Percentiles rank a stretch among this genome's conserved stretches.
Conservation (phyloP, 2,329 filamentous ascomycete species). For the Fusarium verrucosum region DNA sequence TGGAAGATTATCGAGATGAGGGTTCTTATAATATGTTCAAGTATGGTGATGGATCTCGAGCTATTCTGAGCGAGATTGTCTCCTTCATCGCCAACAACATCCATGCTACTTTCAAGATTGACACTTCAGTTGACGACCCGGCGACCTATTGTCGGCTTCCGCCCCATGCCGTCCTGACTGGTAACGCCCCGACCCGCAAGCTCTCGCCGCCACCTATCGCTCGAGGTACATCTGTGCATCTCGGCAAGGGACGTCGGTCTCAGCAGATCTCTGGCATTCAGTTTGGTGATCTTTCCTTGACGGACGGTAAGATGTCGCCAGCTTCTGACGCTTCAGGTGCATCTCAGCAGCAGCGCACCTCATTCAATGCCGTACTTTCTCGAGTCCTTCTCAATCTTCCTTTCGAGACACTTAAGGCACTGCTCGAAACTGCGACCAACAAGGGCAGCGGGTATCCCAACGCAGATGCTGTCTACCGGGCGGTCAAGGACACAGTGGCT, state of each 20-base stretch:
- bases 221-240: slow-evolving; percentile 50
- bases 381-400: slow-evolving; percentile 75
- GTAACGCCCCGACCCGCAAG: slow-evolving; percentile 15
- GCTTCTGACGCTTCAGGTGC: slow-evolving; percentile 47
- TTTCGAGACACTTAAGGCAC: slow-evolving; percentile 70
- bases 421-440: slow-evolving; percentile 68
- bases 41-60: slow-evolving; percentile 62
- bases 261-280: slow-evolving; percentile 70
- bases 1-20: slow-evolving; percentile 52
- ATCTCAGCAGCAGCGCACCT: slow-evolving; percentile 41
- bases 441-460: slow-evolving; percentile 61
- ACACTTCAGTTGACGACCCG: slow-evolving; percentile 54
- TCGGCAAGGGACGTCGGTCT: slow-evolving; percentile 54
- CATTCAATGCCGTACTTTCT: slow-evolving; percentile 65
- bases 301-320: slow-evolving; percentile 39
- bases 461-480: slow-evolving; percentile 57
- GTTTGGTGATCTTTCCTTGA: slow-evolving; percentile 71
- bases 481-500: slow-evolving; percentile 60
- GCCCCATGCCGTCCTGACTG: slow-evolving; percentile 27
- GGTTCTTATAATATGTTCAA: slow-evolving; percentile 58
- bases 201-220: slow-evolving; percentile 45
- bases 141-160: slow-evolving; percentile 54
- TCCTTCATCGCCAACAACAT: slow-evolving; percentile 70
- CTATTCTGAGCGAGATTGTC: slow-evolving; percentile 64
- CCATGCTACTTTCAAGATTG: slow-evolving; percentile 67